Percentiles rank a stretch among this genome's conserved stretches.
phyloP scores from a whole-genome alignment of 78 protist species.

The Dictyostelium brefeldianum region DNA sequence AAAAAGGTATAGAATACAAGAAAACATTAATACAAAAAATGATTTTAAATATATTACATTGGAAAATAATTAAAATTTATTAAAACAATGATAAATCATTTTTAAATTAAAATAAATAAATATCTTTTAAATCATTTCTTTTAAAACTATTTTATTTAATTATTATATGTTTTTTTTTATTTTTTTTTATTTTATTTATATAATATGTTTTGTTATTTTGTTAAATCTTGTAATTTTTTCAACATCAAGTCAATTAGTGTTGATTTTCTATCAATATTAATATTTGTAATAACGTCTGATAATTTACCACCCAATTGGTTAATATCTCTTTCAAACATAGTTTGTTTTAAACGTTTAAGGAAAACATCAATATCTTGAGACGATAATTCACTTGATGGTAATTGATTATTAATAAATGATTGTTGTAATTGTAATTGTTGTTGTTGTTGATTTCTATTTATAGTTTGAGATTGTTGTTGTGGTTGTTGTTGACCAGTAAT shows the following conservation, averaged over 20 bases:
- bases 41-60: too few species aligned
- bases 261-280: constrained; percentile 1
- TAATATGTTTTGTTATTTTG: neutral
- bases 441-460: neutral
- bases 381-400: constrained; percentile 5
- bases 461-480: neutral
- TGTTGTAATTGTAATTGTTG: neutral
- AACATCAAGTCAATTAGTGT: constrained; percentile 4
- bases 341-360: neutral
- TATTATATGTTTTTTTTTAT: too few species aligned
- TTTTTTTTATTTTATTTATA: too few species aligned
- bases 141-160: too few species aligned
- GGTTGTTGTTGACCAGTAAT: neutral
- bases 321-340: constrained; percentile 13
- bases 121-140: too few species aligned
- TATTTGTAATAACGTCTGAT: neutral
- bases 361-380: constrained; percentile 2
- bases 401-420: neutral
- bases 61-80: too few species aligned
- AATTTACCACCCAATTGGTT: neutral
- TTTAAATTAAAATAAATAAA: too few species aligned
- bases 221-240: constrained; percentile 47
- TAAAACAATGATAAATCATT: too few species aligned
- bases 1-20: too few species aligned
- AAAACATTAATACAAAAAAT: too few species aligned